These are phyloP conservation scores for Paecilomyces sp. DNA, from an alignment of 2,329 filamentous ascomycete genomes.

Conservation along the genomic window DNA sequence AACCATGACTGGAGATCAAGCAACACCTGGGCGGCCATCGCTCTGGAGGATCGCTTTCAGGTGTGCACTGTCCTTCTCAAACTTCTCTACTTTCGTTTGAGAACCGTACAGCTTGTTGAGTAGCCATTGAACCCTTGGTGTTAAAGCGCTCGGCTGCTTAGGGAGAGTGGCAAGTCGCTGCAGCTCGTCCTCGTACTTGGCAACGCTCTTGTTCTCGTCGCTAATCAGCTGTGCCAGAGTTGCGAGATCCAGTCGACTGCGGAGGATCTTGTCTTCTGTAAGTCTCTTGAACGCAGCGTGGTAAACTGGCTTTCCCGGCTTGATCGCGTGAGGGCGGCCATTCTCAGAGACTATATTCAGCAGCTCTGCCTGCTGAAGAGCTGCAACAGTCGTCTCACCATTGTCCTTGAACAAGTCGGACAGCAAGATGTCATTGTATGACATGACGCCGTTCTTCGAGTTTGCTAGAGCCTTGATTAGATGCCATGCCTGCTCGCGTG, in stretches of 20 bases:
- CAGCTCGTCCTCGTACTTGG: conserved; percentile 73
- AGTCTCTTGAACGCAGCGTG: conserved; percentile 72
- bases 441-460: conserved; percentile 51
- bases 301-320: conserved; percentile 79
- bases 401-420: conserved; percentile 65
- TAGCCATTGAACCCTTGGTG: conserved; percentile 62
- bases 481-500: conserved; percentile 80
- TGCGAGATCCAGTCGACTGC: conserved; percentile 65
- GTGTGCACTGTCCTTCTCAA: conserved; percentile 62
- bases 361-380: conserved; percentile 76
- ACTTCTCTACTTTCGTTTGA: conserved; percentile 66
- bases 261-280: conserved; percentile 63
- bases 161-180: conserved; percentile 62
- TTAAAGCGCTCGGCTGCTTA: conserved; percentile 62
- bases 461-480: conserved; percentile 71
- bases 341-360: conserved; percentile 67
- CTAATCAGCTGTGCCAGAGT: conserved; percentile 63
- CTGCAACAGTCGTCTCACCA: conserved; percentile 69
- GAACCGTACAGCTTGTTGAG: conserved; percentile 64
- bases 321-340: conserved; percentile 71
- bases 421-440: conserved; percentile 81
- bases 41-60: conserved; percentile 64
- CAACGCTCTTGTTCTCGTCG: conserved; percentile 65
- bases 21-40: conserved; percentile 26
- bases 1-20: background rate